Conservation (phyloP, 2,329 filamentous ascomycete genomes). For the Exutisphaerella laricina region DNA sequence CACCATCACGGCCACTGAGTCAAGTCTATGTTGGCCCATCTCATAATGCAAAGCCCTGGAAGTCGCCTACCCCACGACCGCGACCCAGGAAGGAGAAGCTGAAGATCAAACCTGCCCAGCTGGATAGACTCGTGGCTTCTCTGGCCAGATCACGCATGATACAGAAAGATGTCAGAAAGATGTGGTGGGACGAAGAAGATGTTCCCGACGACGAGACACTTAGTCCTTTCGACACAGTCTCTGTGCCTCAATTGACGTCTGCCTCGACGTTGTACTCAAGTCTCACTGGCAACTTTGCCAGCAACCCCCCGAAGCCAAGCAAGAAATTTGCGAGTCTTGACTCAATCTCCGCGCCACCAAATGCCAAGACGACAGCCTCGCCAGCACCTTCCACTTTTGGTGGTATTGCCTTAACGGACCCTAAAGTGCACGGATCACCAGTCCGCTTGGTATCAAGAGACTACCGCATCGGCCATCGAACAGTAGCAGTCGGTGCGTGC, state of each 20-base stretch:
- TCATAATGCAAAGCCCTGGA: too few relatives aligned
- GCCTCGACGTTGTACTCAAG: conserved; percentile 18
- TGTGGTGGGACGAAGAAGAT: conserved; percentile 25
- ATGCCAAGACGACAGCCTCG: conserved; percentile 6
- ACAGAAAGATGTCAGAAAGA: conserved; percentile 20
- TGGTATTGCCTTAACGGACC: conserved; percentile 26
- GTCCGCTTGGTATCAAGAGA: conserved; percentile 23
- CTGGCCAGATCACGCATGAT: conserved; percentile 23
- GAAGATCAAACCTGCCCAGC: conserved; percentile 20
- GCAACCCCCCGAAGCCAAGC: conserved; percentile 9
- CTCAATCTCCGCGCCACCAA: conserved; percentile 11
- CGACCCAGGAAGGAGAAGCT: conserved; percentile 7
- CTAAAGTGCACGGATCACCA: conserved; percentile 26
- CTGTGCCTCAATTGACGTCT: conserved; percentile 17
- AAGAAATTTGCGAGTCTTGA: conserved; percentile 5
- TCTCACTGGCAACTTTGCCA: conserved; percentile 14
- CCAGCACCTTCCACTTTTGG: conserved; percentile 9
- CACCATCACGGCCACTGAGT: conserved; percentile 12
- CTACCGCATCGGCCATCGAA: conserved; percentile 18
- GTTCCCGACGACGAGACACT: conserved; percentile 20
- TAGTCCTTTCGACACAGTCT: conserved; percentile 17
- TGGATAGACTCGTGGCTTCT: conserved; percentile 23
- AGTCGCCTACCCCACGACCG: not conserved
- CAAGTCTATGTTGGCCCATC: conserved; percentile 15
- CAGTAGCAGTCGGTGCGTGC: conserved; percentile 23